Percentiles rank a stretch among this genome's conserved stretches.
phyloP scores from a whole-genome alignment of 345 rosid species.

The Arabidopsis arenosa region DNA sequence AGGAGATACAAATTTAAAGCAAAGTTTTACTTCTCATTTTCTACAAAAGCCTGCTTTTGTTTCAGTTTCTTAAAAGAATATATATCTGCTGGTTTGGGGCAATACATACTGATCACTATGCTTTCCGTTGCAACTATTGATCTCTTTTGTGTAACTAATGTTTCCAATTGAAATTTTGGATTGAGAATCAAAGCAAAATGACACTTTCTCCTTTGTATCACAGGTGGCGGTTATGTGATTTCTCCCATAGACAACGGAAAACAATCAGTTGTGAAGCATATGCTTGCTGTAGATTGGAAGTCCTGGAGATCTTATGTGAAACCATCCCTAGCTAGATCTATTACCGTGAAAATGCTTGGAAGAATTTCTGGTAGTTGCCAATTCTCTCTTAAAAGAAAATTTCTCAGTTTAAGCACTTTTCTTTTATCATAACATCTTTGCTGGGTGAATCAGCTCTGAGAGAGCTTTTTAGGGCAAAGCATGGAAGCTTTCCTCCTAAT shows the following conservation, averaged over 20 bases:
- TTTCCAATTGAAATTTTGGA: slow-evolving; percentile 14
- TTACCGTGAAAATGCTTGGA: slow-evolving; percentile 86
- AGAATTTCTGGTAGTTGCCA: slow-evolving; percentile 78
- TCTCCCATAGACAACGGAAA: slow-evolving; percentile 76
- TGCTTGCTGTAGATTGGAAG: slow-evolving; percentile 98
- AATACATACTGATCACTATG: slow-evolving; percentile 7
- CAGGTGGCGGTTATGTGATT: slow-evolving; percentile 96
- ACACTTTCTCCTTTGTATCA: slow-evolving; percentile 38
- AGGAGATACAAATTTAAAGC: background rate
- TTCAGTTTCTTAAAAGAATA: slow-evolving; percentile 16
- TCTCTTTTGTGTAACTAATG: background rate
- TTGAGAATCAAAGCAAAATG: slow-evolving; percentile 15
- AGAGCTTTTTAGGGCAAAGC: slow-evolving; percentile 77
- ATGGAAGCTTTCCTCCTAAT: slow-evolving; percentile 62
- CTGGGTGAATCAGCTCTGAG: slow-evolving; percentile 66
- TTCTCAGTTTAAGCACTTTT: background rate
- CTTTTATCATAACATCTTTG: slow-evolving; percentile 23
- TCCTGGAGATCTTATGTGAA: slow-evolving; percentile 84
- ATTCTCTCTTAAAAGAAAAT: slow-evolving; percentile 23
- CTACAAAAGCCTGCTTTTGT: slow-evolving; percentile 10
- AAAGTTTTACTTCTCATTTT: slow-evolving; percentile 15
- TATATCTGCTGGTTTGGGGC: background rate
- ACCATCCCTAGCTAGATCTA: slow-evolving; percentile 71
- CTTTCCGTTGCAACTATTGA: slow-evolving; percentile 12
- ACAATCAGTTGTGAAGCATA: slow-evolving; percentile 87